Base-by-base conservation (phyloP, 1,139 yeast genomes). In the Debaryomycetaceae sp. region DNA sequence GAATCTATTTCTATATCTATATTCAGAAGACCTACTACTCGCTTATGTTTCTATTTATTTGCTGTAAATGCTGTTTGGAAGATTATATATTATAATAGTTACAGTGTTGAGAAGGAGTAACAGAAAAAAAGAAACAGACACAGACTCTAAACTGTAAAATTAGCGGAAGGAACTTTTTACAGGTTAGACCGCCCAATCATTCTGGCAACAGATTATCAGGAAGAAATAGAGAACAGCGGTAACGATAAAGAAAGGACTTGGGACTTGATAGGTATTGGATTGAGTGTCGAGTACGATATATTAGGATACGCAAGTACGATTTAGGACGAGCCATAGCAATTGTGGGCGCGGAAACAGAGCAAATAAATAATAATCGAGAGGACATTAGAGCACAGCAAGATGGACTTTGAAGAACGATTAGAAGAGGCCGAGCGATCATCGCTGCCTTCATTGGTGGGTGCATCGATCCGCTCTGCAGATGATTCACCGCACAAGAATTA, bases 321-420 rank as follows among this genome's bases (percentile, higher is more conserved):
- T n/a, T n/a, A n/a, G n/a, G n/a, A n/a, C n/a, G n/a, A n/a, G n/a
- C n/a, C n/a, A n/a, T n/a, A n/a, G n/a, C n/a, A n/a, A n/a, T n/a
- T n/a, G n/a, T n/a, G n/a, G n/a, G n/a, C n/a, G n/a, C n/a, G n/a
- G n/a, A n/a, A n/a, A n/a, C n/a, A n/a, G n/a, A n/a, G n/a, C n/a
- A n/a, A n/a, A n/a, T n/a, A n/a, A n/a, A n/a, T n/a, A n/a, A n/a
- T n/a, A n/a, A n/a, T n/a, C n/a, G n/a, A n/a, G n/a, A n/a, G n/a
- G n/a, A n/a, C n/a, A n/a, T n/a, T n/a, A n/a, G n/a, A n/a, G n/a
- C n/a, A n/a, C 11, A 22, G 26, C 26, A 22, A 22, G 11, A 78
- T 78, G 82, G 80, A 78, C 56, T 68, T 75, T 53, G 81, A 77
- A 62, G 69, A 70, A 51, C 80, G 77, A 55, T 65, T 75, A 48